Percentiles rank a stretch among this genome's conserved stretches.
phyloP scores from a whole-genome alignment of 768 basidiomycete species.

The Amyloporia xantha region DNA sequence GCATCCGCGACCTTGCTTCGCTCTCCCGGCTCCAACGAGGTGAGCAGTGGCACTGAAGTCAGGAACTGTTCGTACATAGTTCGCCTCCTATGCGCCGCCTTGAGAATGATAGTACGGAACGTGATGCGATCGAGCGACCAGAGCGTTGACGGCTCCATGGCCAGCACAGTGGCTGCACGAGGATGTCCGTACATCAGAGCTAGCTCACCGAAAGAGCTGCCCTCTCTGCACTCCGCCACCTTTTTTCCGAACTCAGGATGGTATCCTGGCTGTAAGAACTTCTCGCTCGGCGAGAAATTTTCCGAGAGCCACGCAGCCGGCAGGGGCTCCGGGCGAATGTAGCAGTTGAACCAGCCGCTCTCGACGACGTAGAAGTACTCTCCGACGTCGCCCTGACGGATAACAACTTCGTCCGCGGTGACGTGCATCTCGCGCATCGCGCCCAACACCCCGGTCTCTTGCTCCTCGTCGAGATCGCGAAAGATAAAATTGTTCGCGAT shows the following conservation, averaged over 20 bases:
- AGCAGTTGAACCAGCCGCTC: conserved; percentile 79
- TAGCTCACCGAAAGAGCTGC: conserved; percentile 90
- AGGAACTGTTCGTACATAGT: conserved; percentile 98
- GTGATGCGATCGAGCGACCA: conserved; percentile 98
- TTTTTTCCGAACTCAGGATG: conserved; percentile 72
- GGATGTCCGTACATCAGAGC: conserved; percentile 98
- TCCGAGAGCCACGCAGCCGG: conserved; percentile 53
- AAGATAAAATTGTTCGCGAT: conserved; percentile 91
- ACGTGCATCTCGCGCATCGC: conserved; percentile 90
- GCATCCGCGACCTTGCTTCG: conserved; percentile 97
- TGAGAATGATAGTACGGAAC: conserved; percentile 95
- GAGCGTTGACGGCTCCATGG: conserved; percentile 73
- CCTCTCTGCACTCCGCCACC: conserved; percentile 80
- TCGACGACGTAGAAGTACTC: conserved; percentile 99
- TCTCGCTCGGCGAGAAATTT: conserved; percentile 37
- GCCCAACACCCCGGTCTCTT: conserved; percentile 84
- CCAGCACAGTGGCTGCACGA: conserved; percentile 89
- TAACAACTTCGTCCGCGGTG: conserved; percentile 76
- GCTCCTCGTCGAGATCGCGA: conserved; percentile 93
- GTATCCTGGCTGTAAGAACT: conserved; percentile 55
- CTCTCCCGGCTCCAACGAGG: conserved; percentile 80
- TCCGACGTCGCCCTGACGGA: conserved; percentile 94
- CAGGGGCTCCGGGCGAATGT: conserved; percentile 61
- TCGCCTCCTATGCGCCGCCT: conserved; percentile 82
- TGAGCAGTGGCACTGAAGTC: conserved; percentile 80